Base-by-base conservation (phyloP, 441 rosid genomes). In the Bocquillonia castaneifolia region DNA sequence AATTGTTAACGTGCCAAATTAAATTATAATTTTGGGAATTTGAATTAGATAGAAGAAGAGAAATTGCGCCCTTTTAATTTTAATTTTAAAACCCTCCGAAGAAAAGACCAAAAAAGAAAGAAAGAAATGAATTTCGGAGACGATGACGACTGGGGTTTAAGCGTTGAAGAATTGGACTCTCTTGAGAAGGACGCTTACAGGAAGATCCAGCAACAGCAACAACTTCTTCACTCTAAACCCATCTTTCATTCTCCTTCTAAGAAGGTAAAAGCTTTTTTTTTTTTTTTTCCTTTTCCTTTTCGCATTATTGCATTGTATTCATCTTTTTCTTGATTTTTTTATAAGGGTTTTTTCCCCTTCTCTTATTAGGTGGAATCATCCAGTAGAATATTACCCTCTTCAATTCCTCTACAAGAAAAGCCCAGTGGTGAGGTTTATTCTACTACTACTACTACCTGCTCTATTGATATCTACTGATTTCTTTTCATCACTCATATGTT, bases 71-170 rank as follows among this genome's bases (percentile, higher is more conserved):
- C 40, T 36, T 36, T 4, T 36, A 36, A 36, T 36, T 36, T 36
- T 36, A 36, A 36, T 36, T 36, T 36, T 36, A 4, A 36, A 36
- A 10, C n/a, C n/a, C n/a, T n/a, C n/a, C n/a, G n/a, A n/a, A n/a
- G n/a, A n/a, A n/a, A n/a, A n/a, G n/a, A n/a, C n/a, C n/a, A n/a
- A n/a, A n/a, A n/a, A n/a, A n/a, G n/a, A n/a, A n/a, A 36, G 7
- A 18, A 64, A 59, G 56, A 55, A 67, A 77, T 77, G 84, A 86
- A 79, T 60, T 68, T 81, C 82, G 96, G 88, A 37, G 83, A 77
- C 37, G 85, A 79, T n/a, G n/a, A n/a, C 29, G 95, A 91, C 47
- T 91, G 91, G 93, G 97, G 85, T 61, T 84, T 88, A 68, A 91
- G 86, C 22, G 77, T 84, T 2, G 96, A 93, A 75, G 95, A 93